A percentile compares a stretch with the other conserved stretches of the same genome.
Conservation (phyloP, 441 rosid genomes). For the Macaranga tanarius region DNA sequence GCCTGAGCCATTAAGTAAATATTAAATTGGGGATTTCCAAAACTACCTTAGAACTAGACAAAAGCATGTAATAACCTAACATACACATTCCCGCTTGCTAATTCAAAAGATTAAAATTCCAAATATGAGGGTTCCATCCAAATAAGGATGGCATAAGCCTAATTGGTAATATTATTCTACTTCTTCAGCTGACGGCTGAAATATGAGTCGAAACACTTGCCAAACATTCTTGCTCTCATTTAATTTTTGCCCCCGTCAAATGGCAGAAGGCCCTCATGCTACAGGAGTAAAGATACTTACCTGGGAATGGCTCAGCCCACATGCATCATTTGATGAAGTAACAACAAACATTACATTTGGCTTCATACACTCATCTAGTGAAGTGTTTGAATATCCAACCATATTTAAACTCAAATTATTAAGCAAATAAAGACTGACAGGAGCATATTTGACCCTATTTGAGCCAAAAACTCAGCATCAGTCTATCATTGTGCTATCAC, state of each 20-base stretch:
- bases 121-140: not conserved
- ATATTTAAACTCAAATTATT: not conserved
- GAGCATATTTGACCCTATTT: not conserved
- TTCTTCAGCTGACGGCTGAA: not conserved
- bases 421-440: not conserved
- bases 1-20: not conserved
- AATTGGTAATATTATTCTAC: not conserved
- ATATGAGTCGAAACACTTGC: not conserved
- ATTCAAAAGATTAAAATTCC: not conserved
- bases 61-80: not conserved
- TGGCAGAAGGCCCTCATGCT: not conserved
- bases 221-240: not conserved
- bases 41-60: not conserved
- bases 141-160: not conserved
- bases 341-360: not conserved
- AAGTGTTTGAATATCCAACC: not conserved
- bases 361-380: not conserved
- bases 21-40: constrained; percentile 4
- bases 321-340: too few relatives aligned
- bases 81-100: not conserved
- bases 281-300: not conserved
- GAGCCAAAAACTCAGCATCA: not conserved
- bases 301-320: too few relatives aligned
- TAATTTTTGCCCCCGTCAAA: constrained; percentile 3
- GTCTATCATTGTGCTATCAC: not conserved